These are phyloP conservation scores for Brasilioporus rufonigricans DNA, from an alignment of 768 basidiomycete genomes.

Conservation along the genomic window DNA sequence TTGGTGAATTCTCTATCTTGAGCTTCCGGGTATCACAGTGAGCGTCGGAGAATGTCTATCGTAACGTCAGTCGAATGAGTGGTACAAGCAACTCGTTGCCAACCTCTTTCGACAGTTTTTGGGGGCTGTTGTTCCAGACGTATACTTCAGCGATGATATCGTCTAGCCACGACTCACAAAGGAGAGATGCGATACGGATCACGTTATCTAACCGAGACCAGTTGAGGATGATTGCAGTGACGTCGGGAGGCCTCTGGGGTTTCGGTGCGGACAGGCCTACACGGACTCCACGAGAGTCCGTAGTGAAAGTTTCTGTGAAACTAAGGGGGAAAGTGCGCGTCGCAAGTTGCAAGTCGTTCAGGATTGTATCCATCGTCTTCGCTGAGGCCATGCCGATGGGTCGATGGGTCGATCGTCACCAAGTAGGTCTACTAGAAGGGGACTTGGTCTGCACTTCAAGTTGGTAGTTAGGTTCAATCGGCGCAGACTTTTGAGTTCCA, in stretches of 20 bases:
- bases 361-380: constrained; percentile 7
- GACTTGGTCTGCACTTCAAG: neutral
- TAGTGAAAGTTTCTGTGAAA: constrained; percentile 7
- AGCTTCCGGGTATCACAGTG: constrained; percentile 45
- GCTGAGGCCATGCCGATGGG: constrained; percentile 2
- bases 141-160: constrained; percentile 47
- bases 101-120: constrained; percentile 42
- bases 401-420: neutral
- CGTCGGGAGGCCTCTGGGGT: constrained; percentile 33
- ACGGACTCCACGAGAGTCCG: constrained; percentile 6
- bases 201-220: constrained; percentile 69
- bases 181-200: constrained; percentile 46
- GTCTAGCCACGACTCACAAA: constrained; percentile 48
- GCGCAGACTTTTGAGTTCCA: too few species aligned
- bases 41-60: constrained; percentile 41
- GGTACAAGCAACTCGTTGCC: constrained; percentile 11
- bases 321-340: constrained; percentile 14
- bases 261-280: constrained; percentile 8
- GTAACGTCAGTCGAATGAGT: neutral
- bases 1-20: constrained; percentile 53
- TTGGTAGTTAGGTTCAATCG: too few species aligned
- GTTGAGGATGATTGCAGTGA: constrained; percentile 60
- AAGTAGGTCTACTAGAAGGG: neutral
- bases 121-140: constrained; percentile 65
- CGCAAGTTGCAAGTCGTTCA: constrained; percentile 16